phyloP scores from a whole-genome alignment of 2,329 filamentous ascomycete species.

The Fusarium pseudocircinatum region DNA sequence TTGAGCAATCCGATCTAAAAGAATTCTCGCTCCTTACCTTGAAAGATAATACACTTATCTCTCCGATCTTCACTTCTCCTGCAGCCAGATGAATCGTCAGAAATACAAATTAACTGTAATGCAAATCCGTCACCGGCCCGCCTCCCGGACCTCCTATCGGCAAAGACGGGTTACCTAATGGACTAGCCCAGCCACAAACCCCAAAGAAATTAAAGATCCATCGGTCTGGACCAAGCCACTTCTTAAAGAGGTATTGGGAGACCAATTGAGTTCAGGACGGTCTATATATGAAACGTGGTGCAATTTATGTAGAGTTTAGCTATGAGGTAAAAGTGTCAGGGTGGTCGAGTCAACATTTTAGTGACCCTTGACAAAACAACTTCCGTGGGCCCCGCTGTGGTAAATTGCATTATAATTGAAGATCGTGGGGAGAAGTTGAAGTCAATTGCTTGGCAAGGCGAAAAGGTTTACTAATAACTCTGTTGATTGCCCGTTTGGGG shows the following conservation, averaged over 20 bases:
- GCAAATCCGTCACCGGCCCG: neutral
- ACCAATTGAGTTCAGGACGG: neutral
- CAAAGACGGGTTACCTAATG: rapidly evolving
- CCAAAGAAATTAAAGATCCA: too few species aligned
- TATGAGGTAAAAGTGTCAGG: neutral
- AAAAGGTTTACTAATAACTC: rapidly evolving
- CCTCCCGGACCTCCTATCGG: neutral
- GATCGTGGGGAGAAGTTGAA: rapidly evolving
- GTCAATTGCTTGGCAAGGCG: neutral
- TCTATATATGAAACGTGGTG: neutral
- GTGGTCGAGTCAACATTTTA: rapidly evolving
- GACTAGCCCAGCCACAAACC: neutral
- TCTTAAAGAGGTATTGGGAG: rapidly evolving
- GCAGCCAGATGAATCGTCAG: neutral
- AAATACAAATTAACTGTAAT: rapidly evolving
- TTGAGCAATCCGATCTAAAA: too few species aligned
- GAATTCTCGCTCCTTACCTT: too few species aligned
- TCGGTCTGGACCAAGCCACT: neutral
- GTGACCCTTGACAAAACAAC: neutral
- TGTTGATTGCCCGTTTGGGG: rapidly evolving
- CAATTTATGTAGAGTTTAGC: neutral
- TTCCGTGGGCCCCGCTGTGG: rapidly evolving
- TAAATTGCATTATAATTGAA: neutral
- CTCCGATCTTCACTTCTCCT: too few species aligned
- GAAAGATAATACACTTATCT: too few species aligned